phyloP scores from a whole-genome alignment of 2,329 filamentous ascomycete species.

The Basipetospora chlamydospora region DNA sequence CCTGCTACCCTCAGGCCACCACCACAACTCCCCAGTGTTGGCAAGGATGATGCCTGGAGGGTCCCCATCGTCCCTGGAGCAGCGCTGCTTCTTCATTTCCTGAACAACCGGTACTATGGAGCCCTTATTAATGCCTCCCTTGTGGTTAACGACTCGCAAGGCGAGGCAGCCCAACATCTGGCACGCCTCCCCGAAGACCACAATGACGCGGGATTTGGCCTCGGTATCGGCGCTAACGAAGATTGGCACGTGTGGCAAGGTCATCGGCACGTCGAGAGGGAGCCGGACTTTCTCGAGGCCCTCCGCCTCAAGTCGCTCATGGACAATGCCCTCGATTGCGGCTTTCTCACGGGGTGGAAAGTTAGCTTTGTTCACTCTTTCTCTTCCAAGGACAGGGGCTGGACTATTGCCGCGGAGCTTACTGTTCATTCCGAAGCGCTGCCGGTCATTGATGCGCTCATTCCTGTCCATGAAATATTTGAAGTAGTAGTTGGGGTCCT shows the following conservation, averaged over 20 bases:
- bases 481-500: constrained; percentile 55
- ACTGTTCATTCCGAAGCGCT: constrained; percentile 64
- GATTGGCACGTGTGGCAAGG: constrained; percentile 52
- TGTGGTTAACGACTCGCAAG: constrained; percentile 48
- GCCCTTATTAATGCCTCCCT: constrained; percentile 55
- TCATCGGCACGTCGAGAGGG: constrained; percentile 34
- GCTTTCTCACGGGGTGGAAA: constrained; percentile 24
- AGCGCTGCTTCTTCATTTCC: constrained; percentile 22
- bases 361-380: no score
- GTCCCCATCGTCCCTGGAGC: constrained; percentile 17
- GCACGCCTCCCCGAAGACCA: constrained; percentile 57
- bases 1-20: constrained; percentile 50
- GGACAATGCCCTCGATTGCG: constrained; percentile 46
- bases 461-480: constrained; percentile 61
- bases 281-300: constrained; percentile 47
- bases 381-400: no score
- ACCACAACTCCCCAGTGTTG: constrained; percentile 65
- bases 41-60: constrained; percentile 54
- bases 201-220: constrained; percentile 46
- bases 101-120: constrained; percentile 51
- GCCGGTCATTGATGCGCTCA: constrained; percentile 61
- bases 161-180: constrained; percentile 67
- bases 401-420: constrained; percentile 12
- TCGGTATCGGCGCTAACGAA: constrained; percentile 39
- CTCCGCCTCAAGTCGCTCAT: constrained; percentile 43